Evolutionary conservation across 179 eudicot species (phyloP).

Genomic region (Amaranthus tricolor): DNA sequence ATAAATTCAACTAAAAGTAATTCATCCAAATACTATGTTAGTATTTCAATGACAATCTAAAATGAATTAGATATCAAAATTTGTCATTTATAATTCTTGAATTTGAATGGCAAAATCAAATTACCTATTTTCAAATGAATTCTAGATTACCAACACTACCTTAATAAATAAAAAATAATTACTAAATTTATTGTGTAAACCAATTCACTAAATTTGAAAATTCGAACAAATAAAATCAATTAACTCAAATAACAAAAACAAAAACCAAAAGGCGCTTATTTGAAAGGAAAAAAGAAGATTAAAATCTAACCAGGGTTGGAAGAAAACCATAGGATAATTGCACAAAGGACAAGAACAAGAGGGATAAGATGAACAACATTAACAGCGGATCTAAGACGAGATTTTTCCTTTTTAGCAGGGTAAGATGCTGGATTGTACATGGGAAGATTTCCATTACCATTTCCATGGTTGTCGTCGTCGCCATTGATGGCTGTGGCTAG

Average conservation of each 20-base stretch:
- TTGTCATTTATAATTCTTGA: no score
- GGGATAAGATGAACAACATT: constrained; percentile 73
- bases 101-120: no score
- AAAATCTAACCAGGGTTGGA: constrained; percentile 51
- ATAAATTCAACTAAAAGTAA: not conserved
- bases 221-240: not conserved
- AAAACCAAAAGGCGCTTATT: not conserved
- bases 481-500: constrained; percentile 22
- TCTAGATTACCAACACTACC: no score
- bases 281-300: not conserved
- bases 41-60: no score
- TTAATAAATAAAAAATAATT: no score
- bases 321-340: constrained; percentile 63
- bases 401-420: constrained; percentile 52
- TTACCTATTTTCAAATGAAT: no score
- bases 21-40: no score
- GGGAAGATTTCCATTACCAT: constrained; percentile 31
- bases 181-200: no score
- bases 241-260: not conserved
- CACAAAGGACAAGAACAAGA: constrained; percentile 54
- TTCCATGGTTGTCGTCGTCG: not conserved
- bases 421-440: constrained; percentile 50
- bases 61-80: no score
- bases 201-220: no score
- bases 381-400: constrained; percentile 57